Percentiles rank a stretch among this genome's conserved stretches.
phyloP scores from a whole-genome alignment of 306 rosid species.

The Inga laurina region DNA sequence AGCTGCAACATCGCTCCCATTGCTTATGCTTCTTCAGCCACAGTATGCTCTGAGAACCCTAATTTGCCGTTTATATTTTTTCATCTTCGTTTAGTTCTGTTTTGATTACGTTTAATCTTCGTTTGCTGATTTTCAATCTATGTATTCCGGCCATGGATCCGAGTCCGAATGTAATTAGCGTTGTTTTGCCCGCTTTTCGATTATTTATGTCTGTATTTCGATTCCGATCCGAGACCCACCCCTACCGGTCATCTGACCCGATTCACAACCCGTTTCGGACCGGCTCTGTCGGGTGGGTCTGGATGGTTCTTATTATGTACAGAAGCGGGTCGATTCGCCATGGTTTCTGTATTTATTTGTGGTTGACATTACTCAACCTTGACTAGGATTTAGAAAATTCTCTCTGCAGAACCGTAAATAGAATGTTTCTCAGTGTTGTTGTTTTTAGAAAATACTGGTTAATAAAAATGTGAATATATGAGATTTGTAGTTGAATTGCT shows the following conservation, averaged over 20 bases:
- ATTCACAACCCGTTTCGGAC: not conserved
- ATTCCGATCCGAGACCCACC: slow-evolving; percentile 14
- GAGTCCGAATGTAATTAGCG: not conserved
- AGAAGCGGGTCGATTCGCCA: slow-evolving; percentile 15
- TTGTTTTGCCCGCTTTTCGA: not conserved
- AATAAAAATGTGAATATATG: not conserved
- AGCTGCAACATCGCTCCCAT: not conserved
- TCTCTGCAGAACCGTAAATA: not conserved
- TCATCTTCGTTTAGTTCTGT: not conserved
- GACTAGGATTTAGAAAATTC: not conserved
- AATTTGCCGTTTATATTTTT: not conserved
- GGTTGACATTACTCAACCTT: not conserved
- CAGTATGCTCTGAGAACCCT: slow-evolving; percentile 11
- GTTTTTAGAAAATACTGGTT: not conserved
- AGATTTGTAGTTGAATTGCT: not conserved
- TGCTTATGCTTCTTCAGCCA: slow-evolving; percentile 5
- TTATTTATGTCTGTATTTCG: not conserved
- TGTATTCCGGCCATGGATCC: not conserved
- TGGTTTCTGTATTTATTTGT: not conserved
- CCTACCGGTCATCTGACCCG: slow-evolving; percentile 16
- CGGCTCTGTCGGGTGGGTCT: slow-evolving; percentile 3
- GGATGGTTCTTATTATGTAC: not conserved
- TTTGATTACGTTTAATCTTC: not conserved
- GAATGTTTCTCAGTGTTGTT: not conserved
- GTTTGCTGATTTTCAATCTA: not conserved